Evolutionary conservation across 2,329 filamentous ascomycete species (phyloP).

Genomic region (Calonectria ilicicola): DNA sequence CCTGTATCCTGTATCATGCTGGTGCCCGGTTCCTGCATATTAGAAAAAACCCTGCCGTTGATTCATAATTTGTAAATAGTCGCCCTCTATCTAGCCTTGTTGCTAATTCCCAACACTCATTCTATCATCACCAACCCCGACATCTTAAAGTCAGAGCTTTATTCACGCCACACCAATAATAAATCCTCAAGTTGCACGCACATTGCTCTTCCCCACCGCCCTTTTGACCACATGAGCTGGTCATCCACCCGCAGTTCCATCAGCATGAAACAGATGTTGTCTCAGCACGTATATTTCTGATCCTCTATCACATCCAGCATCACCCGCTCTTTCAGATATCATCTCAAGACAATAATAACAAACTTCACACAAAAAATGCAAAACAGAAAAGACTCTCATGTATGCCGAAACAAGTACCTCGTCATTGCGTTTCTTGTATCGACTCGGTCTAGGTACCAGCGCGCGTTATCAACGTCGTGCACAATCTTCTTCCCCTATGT

Average conservation of each 20-base stretch:
- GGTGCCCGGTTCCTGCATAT: not conserved
- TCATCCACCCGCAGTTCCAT: no score
- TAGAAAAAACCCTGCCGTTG: not conserved
- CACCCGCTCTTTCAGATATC: not conserved
- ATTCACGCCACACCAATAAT: not conserved
- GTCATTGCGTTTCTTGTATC: constrained; percentile 22
- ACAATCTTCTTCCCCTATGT: constrained; percentile 26
- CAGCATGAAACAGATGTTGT: no score
- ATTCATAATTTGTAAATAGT: not conserved
- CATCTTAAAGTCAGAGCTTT: not conserved
- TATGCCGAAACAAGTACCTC: constrained; percentile 4
- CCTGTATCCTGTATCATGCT: not conserved
- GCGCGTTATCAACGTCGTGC: constrained; percentile 17
- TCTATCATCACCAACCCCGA: not conserved
- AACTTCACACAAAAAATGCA: not conserved
- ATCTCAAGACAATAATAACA: not conserved
- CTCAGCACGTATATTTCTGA: no score
- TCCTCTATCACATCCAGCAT: no score
- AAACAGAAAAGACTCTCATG: not conserved
- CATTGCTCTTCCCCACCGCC: no score
- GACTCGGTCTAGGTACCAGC: constrained; percentile 17
- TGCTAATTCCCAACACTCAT: not conserved
- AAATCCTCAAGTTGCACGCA: not conserved
- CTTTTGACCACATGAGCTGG: no score
- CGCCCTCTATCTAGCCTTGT: not conserved